Evolutionary conservation across 305 asterid genomes (phyloP).

Genomic region (Coffea humblotiana): DNA sequence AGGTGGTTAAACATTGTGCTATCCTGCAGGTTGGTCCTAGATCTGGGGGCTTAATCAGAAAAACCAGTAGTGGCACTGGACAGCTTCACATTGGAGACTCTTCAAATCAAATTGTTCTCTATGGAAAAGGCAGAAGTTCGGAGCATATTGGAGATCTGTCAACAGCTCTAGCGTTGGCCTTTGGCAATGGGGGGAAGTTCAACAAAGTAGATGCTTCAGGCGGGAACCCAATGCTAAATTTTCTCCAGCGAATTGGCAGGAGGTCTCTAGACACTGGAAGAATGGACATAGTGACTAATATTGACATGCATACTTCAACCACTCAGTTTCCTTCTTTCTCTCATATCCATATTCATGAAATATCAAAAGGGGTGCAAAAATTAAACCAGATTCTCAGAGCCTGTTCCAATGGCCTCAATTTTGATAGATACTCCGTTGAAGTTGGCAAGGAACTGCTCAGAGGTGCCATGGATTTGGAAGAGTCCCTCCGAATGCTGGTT

Average conservation of each 20-base stretch:
- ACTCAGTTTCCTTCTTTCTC: slow-evolving; percentile 51
- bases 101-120: slow-evolving; percentile 65
- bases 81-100: slow-evolving; percentile 41
- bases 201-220: slow-evolving; percentile 45
- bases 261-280: slow-evolving; percentile 48
- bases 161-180: slow-evolving; percentile 65
- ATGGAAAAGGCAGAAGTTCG: slow-evolving; percentile 46
- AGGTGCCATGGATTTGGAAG: slow-evolving; percentile 79
- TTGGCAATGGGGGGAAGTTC: slow-evolving; percentile 61
- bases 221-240: slow-evolving; percentile 54
- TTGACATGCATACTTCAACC: slow-evolving; percentile 22
- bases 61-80: slow-evolving; percentile 36
- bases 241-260: slow-evolving; percentile 66
- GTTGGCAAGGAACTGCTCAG: slow-evolving; percentile 64
- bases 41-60: slow-evolving; percentile 38
- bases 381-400: slow-evolving; percentile 61
- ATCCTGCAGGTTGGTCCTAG: slow-evolving; percentile 33
- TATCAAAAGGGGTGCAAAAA: slow-evolving; percentile 74
- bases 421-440: slow-evolving; percentile 55
- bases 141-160: slow-evolving; percentile 55
- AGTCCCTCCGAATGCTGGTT: slow-evolving; percentile 65
- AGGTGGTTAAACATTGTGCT: neutral
- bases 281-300: slow-evolving; percentile 29
- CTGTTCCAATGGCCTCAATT: slow-evolving; percentile 58
- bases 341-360: slow-evolving; percentile 53